These are phyloP conservation scores for Coemansia sp. DNA, from an alignment of 192 early-diverging fungal species.

Conservation along the genomic window DNA sequence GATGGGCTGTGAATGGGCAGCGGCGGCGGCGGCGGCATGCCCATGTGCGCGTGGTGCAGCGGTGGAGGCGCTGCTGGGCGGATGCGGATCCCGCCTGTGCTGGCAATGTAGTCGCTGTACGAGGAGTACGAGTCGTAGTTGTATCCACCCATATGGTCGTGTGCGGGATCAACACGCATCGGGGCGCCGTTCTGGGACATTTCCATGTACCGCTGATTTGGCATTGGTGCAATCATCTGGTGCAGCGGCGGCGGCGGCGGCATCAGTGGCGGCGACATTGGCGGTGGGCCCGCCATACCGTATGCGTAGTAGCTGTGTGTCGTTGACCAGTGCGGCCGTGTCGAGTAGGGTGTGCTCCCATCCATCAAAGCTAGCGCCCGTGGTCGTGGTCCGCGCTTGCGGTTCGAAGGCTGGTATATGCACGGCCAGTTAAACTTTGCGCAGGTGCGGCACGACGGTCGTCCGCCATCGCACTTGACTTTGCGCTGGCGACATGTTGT, in stretches of 20 bases:
- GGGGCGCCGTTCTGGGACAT: conserved; percentile 25
- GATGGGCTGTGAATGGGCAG: conserved; percentile 17
- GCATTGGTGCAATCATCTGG: conserved; percentile 18
- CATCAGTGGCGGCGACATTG: conserved; percentile 31
- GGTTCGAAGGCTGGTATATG: conserved; percentile 79
- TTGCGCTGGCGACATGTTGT: conserved; percentile 55
- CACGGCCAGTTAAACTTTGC: conserved; percentile 64
- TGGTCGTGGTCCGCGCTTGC: conserved; percentile 83
- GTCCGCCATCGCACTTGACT: conserved; percentile 82
- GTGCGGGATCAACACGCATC: conserved; percentile 23
- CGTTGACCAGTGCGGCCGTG: conserved; percentile 35
- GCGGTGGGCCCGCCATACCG: conserved; percentile 31
- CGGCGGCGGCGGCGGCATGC: conserved; percentile 3
- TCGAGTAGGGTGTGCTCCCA: conserved; percentile 36
- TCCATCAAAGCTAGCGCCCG: conserved; percentile 53
- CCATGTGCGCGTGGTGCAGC: conserved; percentile 2
- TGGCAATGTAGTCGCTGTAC: conserved; percentile 47
- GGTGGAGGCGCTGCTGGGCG: conserved; percentile 24
- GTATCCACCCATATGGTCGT: conserved; percentile 27
- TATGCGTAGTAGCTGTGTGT: conserved; percentile 40
- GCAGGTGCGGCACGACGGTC: conserved; percentile 82
- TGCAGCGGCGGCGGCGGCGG: conserved; percentile 22
- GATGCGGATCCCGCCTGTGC: conserved; percentile 40
- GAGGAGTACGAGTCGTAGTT: conserved; percentile 46
- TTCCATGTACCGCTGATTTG: conserved; percentile 18